Evolutionary conservation across 2,329 filamentous ascomycete species (phyloP), one percentile per base, ranked within the genome.

Genomic region (Corinectria fuckeliana): DNA sequence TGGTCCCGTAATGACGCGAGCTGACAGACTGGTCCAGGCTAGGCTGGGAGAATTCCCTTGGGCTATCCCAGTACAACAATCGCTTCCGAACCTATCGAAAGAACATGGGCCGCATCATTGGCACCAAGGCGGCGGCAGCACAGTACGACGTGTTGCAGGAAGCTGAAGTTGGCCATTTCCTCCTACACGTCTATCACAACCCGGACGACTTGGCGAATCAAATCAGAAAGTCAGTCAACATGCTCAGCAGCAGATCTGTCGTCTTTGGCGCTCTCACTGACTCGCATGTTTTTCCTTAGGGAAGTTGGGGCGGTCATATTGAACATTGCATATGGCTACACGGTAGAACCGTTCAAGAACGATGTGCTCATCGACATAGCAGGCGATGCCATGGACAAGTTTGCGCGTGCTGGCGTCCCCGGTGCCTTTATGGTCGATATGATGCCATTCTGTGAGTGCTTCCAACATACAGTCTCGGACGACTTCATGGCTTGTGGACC

Each of bases 111-210:
- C 73, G 75, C n/a, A 72, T 79, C 11, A 71, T 85, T 5, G 82
- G 82, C 0, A 77, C 80, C 0, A 78, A 78, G 32, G 55, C 63
- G 0, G 63, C 73, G 0, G 74, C 78, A 1, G 59, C 75, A 1
- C 75, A 77, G 18, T 82, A 79, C 57, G 69, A 79, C 32, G 28
- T 58, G 0, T 32, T 81, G 0, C 79, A 83, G 57, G 78, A 84
- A 39, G 66, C 70, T 1, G 81, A 85, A 56, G 61, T 64, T 6
- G 56, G 53, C 0, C 65, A 64, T 18, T 68, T 68, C n/a, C 20
- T 68, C 1, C 16, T 66, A 1, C 61, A 66, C n/a, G 2, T 81
- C 0, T 66, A 80, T 16, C 66, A 78, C 0, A 69, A 75, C 0
- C 80, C 78, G 0, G 64, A 75, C 3, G 62, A 72, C 0, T 59